Evolutionary conservation across 2,329 filamentous ascomycete genomes (phyloP).

Genomic region (Fusarium neocosmosporiellum): DNA sequence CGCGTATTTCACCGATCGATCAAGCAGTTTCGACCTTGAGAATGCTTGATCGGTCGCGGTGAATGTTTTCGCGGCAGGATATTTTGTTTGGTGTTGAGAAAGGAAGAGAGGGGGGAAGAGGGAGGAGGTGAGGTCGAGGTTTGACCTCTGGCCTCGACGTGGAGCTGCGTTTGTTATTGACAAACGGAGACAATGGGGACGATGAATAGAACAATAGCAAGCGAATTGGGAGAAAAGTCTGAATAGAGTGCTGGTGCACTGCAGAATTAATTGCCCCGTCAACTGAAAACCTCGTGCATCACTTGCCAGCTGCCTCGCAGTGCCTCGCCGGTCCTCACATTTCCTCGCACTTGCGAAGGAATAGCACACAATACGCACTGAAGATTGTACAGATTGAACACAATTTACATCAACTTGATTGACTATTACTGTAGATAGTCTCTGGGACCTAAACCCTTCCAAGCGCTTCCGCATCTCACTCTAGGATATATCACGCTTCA

Average conservation of each 20-base stretch:
- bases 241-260: background rate
- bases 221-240: background rate
- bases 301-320: slow-evolving; percentile 9
- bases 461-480: slow-evolving; percentile 11
- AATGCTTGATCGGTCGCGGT: background rate
- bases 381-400: background rate
- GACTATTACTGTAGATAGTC: background rate
- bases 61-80: background rate
- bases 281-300: background rate
- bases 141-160: background rate
- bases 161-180: background rate
- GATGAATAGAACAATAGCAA: background rate
- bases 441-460: background rate
- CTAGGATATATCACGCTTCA: slow-evolving; percentile 34
- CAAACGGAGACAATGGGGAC: background rate
- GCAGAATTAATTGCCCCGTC: background rate
- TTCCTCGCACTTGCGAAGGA: slow-evolving; percentile 3
- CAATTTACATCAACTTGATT: slow-evolving; percentile 2
- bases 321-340: background rate
- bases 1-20: background rate
- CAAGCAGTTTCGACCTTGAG: background rate
- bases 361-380: background rate
- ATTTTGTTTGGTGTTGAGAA: background rate
- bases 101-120: background rate
- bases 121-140: background rate